phyloP scores from a whole-genome alignment of 306 rosid species.

The Cyamopsis tetragonoloba region DNA sequence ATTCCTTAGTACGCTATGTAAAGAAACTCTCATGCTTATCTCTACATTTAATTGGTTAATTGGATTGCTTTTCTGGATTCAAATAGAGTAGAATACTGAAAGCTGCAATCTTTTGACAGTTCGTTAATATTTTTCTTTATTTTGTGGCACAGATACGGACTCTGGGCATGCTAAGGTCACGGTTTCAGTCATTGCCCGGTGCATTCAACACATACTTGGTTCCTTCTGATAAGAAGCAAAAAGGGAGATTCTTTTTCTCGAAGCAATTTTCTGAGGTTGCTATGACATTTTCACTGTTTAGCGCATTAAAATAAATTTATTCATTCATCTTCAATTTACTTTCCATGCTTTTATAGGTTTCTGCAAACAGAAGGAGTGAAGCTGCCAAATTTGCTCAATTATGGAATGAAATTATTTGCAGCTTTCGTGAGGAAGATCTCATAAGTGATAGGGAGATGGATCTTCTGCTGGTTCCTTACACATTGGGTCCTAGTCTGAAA shows the following conservation, averaged over 20 bases:
- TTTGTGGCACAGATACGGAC: constrained; percentile 74
- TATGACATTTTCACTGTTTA: constrained; percentile 22
- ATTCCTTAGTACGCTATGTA: no score
- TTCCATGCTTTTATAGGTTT: constrained; percentile 47
- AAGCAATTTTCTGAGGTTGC: constrained; percentile 78
- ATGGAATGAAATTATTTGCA: constrained; percentile 94
- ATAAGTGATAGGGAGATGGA: constrained; percentile 96
- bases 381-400: constrained; percentile 96
- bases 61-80: constrained; percentile 2
- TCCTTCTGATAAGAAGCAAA: constrained; percentile 74
- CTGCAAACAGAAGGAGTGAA: constrained; percentile 84
- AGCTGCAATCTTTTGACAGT: constrained; percentile 1
- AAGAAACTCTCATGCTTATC: constrained; percentile 6
- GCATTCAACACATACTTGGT: constrained; percentile 86
- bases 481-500: constrained; percentile 70
- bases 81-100: background rate
- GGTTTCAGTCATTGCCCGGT: constrained; percentile 90
- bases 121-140: constrained; percentile 16
- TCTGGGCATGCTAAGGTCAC: constrained; percentile 80
- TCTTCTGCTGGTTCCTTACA: constrained; percentile 86
- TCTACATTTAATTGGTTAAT: constrained; percentile 7
- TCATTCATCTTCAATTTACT: constrained; percentile 22
- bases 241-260: constrained; percentile 63
- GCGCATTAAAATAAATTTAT: background rate
- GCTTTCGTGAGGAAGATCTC: constrained; percentile 98